These are phyloP conservation scores for Gnetum montanum DNA, from an alignment of 75 land plant species.

Conservation along the genomic window DNA sequence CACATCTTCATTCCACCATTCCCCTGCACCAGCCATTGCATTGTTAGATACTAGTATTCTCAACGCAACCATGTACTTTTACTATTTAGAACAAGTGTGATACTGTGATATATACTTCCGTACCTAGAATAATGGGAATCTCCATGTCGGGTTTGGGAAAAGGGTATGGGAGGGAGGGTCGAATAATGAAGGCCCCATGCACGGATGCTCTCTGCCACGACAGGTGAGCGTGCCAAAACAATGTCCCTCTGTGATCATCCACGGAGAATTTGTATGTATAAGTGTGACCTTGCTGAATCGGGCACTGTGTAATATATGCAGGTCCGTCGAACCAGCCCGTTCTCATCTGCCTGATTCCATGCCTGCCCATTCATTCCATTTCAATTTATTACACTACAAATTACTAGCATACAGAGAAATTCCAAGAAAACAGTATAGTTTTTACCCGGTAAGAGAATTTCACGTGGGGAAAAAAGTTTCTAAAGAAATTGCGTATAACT, in stretches of 20 bases:
- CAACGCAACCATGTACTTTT: background rate
- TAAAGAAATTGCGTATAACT: background rate
- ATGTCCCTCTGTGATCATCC: slow-evolving; percentile 20
- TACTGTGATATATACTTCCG: background rate
- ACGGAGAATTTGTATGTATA: slow-evolving; percentile 30
- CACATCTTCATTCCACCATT: slow-evolving; percentile 42
- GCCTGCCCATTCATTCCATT: slow-evolving; percentile 16
- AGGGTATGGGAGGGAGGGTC: slow-evolving; percentile 20
- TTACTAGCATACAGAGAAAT: background rate
- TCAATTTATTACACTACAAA: background rate
- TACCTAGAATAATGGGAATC: slow-evolving; percentile 24
- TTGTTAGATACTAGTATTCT: background rate
- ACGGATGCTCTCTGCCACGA: slow-evolving; percentile 29
- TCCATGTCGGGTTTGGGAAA: slow-evolving; percentile 23
- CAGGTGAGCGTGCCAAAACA: slow-evolving; percentile 41
- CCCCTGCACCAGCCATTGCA: slow-evolving; percentile 20
- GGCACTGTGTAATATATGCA: slow-evolving; percentile 41
- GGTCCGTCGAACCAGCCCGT: slow-evolving; percentile 37
- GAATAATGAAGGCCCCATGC: slow-evolving; percentile 32
- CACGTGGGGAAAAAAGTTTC: background rate
- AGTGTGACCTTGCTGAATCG: slow-evolving; percentile 11
- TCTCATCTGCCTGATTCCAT: slow-evolving; percentile 26
- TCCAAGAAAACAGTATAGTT: background rate
- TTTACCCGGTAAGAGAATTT: background rate
- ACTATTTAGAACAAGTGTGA: background rate